Evolutionary conservation across 2,329 filamentous ascomycete genomes (phyloP).

Genomic region (Periglandula ipomoeae): DNA sequence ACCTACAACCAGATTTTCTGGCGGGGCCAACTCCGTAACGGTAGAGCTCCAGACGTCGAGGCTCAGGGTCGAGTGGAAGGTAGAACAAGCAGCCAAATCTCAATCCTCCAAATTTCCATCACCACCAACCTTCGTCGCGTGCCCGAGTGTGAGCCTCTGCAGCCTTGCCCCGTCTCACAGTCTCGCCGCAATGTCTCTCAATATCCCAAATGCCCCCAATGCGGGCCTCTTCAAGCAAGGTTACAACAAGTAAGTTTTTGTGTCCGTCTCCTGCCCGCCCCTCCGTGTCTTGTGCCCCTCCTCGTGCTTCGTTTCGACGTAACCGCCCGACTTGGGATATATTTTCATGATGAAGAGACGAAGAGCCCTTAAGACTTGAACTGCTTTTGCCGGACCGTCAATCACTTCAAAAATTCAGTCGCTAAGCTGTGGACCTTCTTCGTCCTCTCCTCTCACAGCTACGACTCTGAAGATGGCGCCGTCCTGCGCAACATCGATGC

Average conservation of each 20-base stretch:
- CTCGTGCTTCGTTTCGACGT: conserved; percentile 2
- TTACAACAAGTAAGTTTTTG: conserved; percentile 74
- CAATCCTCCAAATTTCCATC: conserved; percentile 2
- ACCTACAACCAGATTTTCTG: too few relatives aligned
- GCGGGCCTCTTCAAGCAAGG: conserved; percentile 89
- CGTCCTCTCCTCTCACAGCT: conserved; percentile 52
- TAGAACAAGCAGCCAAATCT: background rate
- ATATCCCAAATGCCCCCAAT: conserved; percentile 90
- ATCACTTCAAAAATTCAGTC: too few relatives aligned
- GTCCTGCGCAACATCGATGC: conserved; percentile 98
- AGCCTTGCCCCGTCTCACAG: conserved; percentile 11
- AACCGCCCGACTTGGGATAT: too few relatives aligned
- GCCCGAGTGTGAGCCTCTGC: conserved; percentile 6
- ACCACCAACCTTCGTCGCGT: background rate
- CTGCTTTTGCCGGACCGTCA: too few relatives aligned
- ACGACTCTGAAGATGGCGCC: conserved; percentile 97
- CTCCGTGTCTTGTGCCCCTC: conserved; percentile 10
- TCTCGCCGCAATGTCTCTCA: conserved; percentile 69
- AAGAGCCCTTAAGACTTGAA: too few relatives aligned
- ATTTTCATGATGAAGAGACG: too few relatives aligned
- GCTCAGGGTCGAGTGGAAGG: too few relatives aligned
- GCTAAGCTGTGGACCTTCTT: too few relatives aligned
- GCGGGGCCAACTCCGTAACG: too few relatives aligned
- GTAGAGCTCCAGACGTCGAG: too few relatives aligned
- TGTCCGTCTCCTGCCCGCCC: conserved; percentile 12